phyloP scores from a whole-genome alignment of 345 rosid genomes.

The Turritis glabra region DNA sequence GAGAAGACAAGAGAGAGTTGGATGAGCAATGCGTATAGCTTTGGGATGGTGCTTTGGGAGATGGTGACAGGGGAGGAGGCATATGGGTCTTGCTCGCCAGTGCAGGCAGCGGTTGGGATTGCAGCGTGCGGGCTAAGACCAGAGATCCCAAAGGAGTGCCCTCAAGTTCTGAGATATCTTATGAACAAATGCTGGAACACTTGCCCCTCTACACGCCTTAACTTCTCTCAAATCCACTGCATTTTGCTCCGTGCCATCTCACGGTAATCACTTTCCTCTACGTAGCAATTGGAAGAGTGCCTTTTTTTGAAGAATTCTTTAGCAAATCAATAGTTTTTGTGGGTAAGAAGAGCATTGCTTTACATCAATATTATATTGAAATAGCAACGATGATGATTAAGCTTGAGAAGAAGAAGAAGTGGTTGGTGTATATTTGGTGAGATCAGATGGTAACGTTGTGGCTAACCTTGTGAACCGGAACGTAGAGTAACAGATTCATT shows the following conservation, averaged over 20 bases:
- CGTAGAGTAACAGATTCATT: constrained; percentile 1
- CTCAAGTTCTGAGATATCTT: constrained; percentile 64
- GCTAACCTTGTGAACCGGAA: background rate
- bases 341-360: constrained; percentile 16
- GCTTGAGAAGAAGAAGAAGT: background rate
- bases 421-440: constrained; percentile 10
- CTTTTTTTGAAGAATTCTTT: background rate
- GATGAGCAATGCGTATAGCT: constrained; percentile 96
- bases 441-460: background rate
- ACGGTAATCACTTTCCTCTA: constrained; percentile 28
- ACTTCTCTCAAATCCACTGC: constrained; percentile 67
- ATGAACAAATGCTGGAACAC: constrained; percentile 93
- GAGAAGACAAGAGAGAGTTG: constrained; percentile 87
- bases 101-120: constrained; percentile 95
- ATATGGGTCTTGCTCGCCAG: constrained; percentile 84
- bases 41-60: constrained; percentile 96
- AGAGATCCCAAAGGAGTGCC: constrained; percentile 93
- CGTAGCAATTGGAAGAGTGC: constrained; percentile 6
- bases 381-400: constrained; percentile 3
- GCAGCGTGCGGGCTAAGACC: constrained; percentile 97
- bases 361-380: background rate
- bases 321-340: constrained; percentile 9
- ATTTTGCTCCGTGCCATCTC: constrained; percentile 51
- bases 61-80: constrained; percentile 95
- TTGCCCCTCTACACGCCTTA: constrained; percentile 76